Evolutionary conservation across 805 yeast species (phyloP).

Genomic region (Clavispora santaluciae): DNA sequence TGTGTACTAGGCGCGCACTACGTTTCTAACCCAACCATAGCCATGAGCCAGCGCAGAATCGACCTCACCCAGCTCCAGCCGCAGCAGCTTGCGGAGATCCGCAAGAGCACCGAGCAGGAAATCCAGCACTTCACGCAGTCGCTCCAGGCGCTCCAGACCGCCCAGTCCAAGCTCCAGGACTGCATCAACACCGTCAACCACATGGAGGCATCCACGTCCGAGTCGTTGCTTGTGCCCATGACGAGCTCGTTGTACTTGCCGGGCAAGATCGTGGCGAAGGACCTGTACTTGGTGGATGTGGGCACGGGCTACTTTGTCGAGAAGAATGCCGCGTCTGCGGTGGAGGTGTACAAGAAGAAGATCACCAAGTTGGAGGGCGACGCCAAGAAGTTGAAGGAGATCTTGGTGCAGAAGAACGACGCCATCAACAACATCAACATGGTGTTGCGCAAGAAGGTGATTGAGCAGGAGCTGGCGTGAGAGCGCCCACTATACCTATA

Average conservation of each 20-base stretch:
- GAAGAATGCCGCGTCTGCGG: constrained; percentile 63
- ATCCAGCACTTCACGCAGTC: constrained; percentile 82
- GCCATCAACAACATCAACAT: constrained; percentile 58
- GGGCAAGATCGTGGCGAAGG: constrained; percentile 62
- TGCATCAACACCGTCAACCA: constrained; percentile 67
- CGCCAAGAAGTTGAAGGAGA: constrained; percentile 63
- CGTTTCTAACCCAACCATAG: too few species aligned
- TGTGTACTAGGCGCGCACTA: too few species aligned
- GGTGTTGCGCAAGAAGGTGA: constrained; percentile 49
- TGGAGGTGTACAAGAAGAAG: constrained; percentile 67
- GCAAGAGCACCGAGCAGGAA: constrained; percentile 79
- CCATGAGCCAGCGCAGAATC: constrained; percentile 27
- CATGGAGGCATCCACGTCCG: constrained; percentile 37
- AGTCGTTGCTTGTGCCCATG: constrained; percentile 73
- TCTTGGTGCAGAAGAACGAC: constrained; percentile 70
- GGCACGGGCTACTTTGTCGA: constrained; percentile 96
- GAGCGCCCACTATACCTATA: too few species aligned
- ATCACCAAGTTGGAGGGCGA: constrained; percentile 69
- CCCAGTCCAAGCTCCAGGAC: constrained; percentile 75
- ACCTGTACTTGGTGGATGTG: constrained; percentile 81
- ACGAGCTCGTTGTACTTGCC: constrained; percentile 88
- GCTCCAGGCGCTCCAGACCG: constrained; percentile 74
- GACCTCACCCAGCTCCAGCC: constrained; percentile 71
- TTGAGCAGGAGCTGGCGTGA: constrained; percentile 37
- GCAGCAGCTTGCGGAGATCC: constrained; percentile 79